These are phyloP conservation scores for Kandelia obovata DNA, from an alignment of 345 rosid genomes.

Conservation along the genomic window DNA sequence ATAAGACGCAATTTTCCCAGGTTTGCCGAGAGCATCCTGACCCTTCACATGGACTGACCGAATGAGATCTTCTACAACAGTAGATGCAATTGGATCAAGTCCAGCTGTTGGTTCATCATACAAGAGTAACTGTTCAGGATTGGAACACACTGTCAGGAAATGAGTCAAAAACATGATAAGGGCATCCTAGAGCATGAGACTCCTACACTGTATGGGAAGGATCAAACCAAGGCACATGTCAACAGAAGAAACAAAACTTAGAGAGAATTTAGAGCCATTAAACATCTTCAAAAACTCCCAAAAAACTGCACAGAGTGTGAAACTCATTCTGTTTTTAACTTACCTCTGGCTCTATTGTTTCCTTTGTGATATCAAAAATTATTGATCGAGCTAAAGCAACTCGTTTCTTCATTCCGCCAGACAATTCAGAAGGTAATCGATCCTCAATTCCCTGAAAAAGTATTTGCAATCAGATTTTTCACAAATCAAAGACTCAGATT, in stretches of 20 bases:
- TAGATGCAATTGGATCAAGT: constrained; percentile 98
- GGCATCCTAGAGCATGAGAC: no score
- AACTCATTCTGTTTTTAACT: constrained; percentile 11
- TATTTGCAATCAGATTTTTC: background rate
- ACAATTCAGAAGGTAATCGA: constrained; percentile 81
- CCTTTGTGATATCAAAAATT: constrained; percentile 69
- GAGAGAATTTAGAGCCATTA: no score
- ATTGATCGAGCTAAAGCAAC: constrained; percentile 98
- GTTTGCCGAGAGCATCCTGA: constrained; percentile 55
- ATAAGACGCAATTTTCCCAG: constrained; percentile 81
- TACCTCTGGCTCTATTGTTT: constrained; percentile 92
- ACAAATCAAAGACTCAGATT: constrained; percentile 8
- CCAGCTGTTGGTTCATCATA: constrained; percentile 98
- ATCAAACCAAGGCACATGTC: no score
- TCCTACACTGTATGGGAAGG: no score
- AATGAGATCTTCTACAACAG: constrained; percentile 97
- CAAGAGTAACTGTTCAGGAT: constrained; percentile 58
- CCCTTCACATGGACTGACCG: constrained; percentile 70
- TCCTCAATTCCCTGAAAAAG: constrained; percentile 85
- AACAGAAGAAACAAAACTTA: no score
- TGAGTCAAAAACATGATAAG: background rate
- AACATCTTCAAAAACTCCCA: no score
- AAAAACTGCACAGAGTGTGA: background rate
- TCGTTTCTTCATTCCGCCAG: constrained; percentile 99
- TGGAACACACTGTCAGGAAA: background rate